phyloP scores from a whole-genome alignment of 257 asterid genomes.

The Ehretia macrophylla region DNA sequence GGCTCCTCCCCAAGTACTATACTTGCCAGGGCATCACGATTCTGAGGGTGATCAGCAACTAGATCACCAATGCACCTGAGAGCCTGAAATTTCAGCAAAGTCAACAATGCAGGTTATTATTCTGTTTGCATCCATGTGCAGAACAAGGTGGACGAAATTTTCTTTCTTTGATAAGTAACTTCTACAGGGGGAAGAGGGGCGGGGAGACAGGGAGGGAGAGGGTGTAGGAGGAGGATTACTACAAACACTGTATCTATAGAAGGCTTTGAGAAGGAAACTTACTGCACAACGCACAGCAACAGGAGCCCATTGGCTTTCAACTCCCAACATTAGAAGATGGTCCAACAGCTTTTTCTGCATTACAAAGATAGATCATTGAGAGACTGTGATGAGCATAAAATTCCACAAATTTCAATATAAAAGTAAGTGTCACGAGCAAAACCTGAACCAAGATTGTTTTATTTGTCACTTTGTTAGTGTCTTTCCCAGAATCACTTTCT shows the following conservation, averaged over 20 bases:
- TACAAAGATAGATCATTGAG: constrained; percentile 6
- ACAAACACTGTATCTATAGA: no score
- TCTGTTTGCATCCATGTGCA: background rate
- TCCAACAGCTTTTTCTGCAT: constrained; percentile 74
- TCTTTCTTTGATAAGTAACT: no score
- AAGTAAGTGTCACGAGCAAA: constrained; percentile 19
- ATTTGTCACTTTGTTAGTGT: constrained; percentile 56
- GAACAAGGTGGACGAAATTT: no score
- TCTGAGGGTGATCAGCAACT: constrained; percentile 59
- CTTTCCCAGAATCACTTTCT: constrained; percentile 67
- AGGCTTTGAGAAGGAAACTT: constrained; percentile 18
- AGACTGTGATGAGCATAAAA: background rate
- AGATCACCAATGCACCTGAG: constrained; percentile 83
- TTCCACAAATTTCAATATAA: constrained; percentile 5
- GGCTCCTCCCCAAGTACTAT: constrained; percentile 90
- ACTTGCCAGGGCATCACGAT: constrained; percentile 74
- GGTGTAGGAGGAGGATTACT: no score
- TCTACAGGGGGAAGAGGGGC: no score
- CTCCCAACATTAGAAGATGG: constrained; percentile 87
- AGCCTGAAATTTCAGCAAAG: constrained; percentile 47
- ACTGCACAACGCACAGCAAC: constrained; percentile 86
- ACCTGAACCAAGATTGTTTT: constrained; percentile 93
- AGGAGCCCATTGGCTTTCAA: constrained; percentile 98
- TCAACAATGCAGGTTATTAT: background rate
- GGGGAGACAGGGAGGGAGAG: background rate